Base-by-base conservation (phyloP, 2,329 filamentous ascomycete genomes). In the Sarocladium strictum region DNA sequence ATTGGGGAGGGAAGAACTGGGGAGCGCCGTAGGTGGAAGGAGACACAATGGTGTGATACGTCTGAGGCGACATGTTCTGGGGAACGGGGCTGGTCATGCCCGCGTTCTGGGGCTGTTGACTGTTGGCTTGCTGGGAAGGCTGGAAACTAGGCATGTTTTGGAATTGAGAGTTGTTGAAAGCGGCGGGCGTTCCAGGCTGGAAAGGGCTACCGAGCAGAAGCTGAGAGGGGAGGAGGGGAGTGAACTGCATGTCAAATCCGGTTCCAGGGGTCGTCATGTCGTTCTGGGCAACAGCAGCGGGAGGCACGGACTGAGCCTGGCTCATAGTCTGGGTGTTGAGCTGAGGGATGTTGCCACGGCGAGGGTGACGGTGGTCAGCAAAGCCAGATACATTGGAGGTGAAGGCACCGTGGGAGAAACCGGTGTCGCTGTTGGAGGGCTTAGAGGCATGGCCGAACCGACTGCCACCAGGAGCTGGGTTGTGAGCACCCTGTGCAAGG, bases 211-310 rank as follows among this genome's bases (percentile, higher is more conserved):
- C 94, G 52, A 97, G 86, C 24, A 99, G 84, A 63, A 99, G 79
- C 73, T 97, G 90, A 32, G 93, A 97, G 33, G 94, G 94, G 35
- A 99, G 83, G 61, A 99, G 81, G 60, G 94, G 93, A 11, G 94
- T 97, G 72, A 97, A 97, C 74, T 97, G 94, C 93, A 97, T 97
- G 67, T 97, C 94, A 67, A 91, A 96, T 41, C 83, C 90, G 53
- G 90, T 93, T 41, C 89, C 91, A 15, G 94, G 92, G 23, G 89
- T 93, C 61, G 87, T 79, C 83, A 96, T 84, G 60, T 96, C 91
- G 63, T 80, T 81, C 32, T 53, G 50, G n/a, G 12, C 33, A 57
- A 74, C 76, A 68, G 79, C 83, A 64, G 81, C 79, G 35, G 66
- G 62, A 15, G 60, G 57, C 56, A 64, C 58, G 14, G 64, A 60